Percentiles rank a stretch among this genome's conserved stretches.
These are phyloP conservation scores for Sodiomyces alkalinus DNA, from an alignment of 2,329 filamentous ascomycete species.

Conservation along the genomic window DNA sequence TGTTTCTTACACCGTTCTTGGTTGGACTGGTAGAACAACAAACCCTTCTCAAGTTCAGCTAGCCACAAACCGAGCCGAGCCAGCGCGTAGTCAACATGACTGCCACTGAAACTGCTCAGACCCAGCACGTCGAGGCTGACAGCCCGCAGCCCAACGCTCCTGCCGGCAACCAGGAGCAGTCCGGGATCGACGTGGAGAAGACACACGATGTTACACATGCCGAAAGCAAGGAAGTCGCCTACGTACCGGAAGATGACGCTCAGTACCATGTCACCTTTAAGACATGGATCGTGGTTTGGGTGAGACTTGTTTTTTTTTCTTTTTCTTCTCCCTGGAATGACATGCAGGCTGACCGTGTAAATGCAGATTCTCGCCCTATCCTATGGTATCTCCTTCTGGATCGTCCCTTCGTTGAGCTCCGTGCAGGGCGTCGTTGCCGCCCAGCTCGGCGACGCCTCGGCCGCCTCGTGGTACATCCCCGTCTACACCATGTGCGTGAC, in stretches of 20 bases:
- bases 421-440: conserved; percentile 15
- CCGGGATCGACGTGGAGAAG: conserved; percentile 6
- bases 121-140: too few species aligned
- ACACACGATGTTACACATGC: conserved; percentile 3
- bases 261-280: conserved; percentile 23
- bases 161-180: background rate
- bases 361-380: conserved; percentile 17
- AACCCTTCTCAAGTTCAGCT: too few species aligned
- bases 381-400: conserved; percentile 23
- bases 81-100: too few species aligned
- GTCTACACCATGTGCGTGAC: conserved; percentile 24
- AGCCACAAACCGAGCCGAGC: too few species aligned
- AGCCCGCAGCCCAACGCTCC: background rate
- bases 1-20: too few species aligned
- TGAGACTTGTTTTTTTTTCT: background rate
- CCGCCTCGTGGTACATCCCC: conserved; percentile 18
- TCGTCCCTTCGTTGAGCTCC: conserved; percentile 17
- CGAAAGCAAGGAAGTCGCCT: conserved; percentile 6
- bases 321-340: background rate
- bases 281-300: conserved; percentile 21
- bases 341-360: background rate
- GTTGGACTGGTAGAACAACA: too few species aligned
- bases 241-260: conserved; percentile 16
- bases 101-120: background rate
- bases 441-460: conserved; percentile 17